Percentiles rank a stretch among this genome's conserved stretches.
Evolutionary conservation across 78 protist genomes (phyloP).

Genomic region (slime mould (Dictyostelium discoideum)): DNA sequence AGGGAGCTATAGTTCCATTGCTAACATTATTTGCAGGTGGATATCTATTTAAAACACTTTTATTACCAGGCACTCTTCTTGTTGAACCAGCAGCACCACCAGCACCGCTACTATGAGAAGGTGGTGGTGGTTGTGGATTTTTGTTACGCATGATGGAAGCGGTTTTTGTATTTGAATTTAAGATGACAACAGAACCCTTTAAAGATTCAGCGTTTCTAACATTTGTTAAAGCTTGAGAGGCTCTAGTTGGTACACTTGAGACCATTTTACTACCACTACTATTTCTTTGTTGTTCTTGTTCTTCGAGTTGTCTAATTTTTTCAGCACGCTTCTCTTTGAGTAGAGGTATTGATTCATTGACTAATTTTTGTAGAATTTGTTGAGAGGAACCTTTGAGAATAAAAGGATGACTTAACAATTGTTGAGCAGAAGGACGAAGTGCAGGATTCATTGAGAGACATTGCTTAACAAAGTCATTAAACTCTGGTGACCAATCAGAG

Average conservation of each 20-base stretch:
- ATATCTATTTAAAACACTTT: slow-evolving; percentile 29
- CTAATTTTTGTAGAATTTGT: slow-evolving; percentile 61
- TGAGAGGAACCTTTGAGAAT: slow-evolving; percentile 55
- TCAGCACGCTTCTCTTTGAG: slow-evolving; percentile 51
- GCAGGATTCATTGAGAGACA: slow-evolving; percentile 66
- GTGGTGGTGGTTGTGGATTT: not conserved
- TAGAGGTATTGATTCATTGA: slow-evolving; percentile 62
- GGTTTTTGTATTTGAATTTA: slow-evolving; percentile 53
- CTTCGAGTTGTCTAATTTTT: slow-evolving; percentile 58
- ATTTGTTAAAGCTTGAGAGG: not conserved
- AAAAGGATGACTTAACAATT: slow-evolving; percentile 73
- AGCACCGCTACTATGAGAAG: not conserved
- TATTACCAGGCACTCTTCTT: not conserved
- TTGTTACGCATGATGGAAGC: slow-evolving; percentile 70
- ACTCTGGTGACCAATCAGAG: slow-evolving; percentile 74
- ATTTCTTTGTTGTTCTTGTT: slow-evolving; percentile 13
- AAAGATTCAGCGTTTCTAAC: slow-evolving; percentile 30
- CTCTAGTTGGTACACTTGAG: not conserved
- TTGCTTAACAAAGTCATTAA: slow-evolving; percentile 49
- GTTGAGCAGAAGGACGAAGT: slow-evolving; percentile 52
- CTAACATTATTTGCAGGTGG: slow-evolving; percentile 14
- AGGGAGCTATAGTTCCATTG: not conserved
- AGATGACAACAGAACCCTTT: slow-evolving; percentile 51
- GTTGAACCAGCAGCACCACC: slow-evolving; percentile 15
- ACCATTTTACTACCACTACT: slow-evolving; percentile 7